Conservation (phyloP, 2,329 filamentous ascomycete species). For the Fusarium camptoceras region DNA sequence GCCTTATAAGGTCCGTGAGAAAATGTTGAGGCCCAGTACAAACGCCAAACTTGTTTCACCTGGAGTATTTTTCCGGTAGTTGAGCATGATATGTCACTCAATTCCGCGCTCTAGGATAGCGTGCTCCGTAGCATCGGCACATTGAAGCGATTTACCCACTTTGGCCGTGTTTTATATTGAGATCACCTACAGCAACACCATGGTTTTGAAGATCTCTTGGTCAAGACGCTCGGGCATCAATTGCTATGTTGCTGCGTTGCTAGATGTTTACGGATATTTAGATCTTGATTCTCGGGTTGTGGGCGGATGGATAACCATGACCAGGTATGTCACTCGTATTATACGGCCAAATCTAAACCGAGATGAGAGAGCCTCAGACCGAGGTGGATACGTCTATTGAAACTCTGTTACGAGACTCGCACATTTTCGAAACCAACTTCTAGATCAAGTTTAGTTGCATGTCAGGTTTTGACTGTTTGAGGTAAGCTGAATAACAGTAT, state of each 20-base stretch:
- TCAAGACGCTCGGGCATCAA: neutral
- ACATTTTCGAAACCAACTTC: slow-evolving; percentile 8
- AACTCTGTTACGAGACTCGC: slow-evolving; percentile 1
- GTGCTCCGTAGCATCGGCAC: neutral
- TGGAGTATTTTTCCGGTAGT: slow-evolving; percentile 47
- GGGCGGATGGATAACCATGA: neutral
- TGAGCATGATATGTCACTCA: neutral
- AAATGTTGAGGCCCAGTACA: slow-evolving; percentile 34
- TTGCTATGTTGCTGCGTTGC: neutral
- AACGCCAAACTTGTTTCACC: slow-evolving; percentile 44
- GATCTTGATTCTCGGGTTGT: neutral
- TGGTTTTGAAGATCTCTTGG: neutral
- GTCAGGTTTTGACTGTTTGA: neutral
- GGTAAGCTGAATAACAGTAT: neutral
- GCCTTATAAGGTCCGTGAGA: slow-evolving; percentile 19
- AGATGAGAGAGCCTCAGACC: neutral
- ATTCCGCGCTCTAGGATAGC: neutral
- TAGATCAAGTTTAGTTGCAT: neutral
- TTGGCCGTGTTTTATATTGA: neutral
- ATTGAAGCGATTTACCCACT: neutral
- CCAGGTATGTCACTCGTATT: neutral
- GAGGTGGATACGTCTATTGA: slow-evolving; percentile 8
- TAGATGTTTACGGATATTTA: neutral
- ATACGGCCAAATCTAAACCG: neutral
- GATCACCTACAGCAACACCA: neutral